A percentile compares a stretch with the other conserved stretches of the same genome.
These are phyloP conservation scores for Pseudonitzschia pungens DNA, from an alignment of 108 stramenopile species.

Conservation along the genomic window DNA sequence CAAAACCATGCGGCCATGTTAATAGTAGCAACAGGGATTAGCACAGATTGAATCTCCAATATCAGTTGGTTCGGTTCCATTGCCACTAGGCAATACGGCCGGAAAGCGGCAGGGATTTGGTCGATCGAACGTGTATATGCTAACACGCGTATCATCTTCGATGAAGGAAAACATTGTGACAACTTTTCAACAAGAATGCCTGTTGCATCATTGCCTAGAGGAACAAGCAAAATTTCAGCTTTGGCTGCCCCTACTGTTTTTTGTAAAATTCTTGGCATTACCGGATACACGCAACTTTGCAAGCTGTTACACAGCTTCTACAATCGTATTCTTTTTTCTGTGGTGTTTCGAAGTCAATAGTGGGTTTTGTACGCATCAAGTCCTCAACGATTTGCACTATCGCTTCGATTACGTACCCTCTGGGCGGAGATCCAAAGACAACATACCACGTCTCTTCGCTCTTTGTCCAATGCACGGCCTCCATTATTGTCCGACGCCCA, in stretches of 20 bases:
- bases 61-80: not conserved
- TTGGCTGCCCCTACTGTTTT: slow-evolving; percentile 10
- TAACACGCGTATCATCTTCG: slow-evolving; percentile 50
- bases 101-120: slow-evolving; percentile 38
- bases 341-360: too few species aligned
- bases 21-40: slow-evolving; percentile 50
- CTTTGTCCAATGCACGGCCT: slow-evolving; percentile 39
- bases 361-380: too few species aligned
- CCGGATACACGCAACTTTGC: not conserved
- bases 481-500: not conserved
- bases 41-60: not conserved
- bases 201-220: slow-evolving; percentile 63
- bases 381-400: too few species aligned
- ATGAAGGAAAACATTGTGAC: slow-evolving; percentile 31
- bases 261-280: not conserved
- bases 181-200: slow-evolving; percentile 61
- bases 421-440: slow-evolving; percentile 70
- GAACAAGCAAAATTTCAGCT: slow-evolving; percentile 49
- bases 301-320: slow-evolving; percentile 61
- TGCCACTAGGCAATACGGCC: not conserved
- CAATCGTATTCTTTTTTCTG: slow-evolving; percentile 63
- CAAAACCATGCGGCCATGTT: slow-evolving; percentile 44
- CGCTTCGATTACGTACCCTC: slow-evolving; percentile 10
- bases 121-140: slow-evolving; percentile 50
- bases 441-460: slow-evolving; percentile 62